Conservation (phyloP, 2,329 filamentous ascomycete genomes). For the Exophiala mesophila region DNA sequence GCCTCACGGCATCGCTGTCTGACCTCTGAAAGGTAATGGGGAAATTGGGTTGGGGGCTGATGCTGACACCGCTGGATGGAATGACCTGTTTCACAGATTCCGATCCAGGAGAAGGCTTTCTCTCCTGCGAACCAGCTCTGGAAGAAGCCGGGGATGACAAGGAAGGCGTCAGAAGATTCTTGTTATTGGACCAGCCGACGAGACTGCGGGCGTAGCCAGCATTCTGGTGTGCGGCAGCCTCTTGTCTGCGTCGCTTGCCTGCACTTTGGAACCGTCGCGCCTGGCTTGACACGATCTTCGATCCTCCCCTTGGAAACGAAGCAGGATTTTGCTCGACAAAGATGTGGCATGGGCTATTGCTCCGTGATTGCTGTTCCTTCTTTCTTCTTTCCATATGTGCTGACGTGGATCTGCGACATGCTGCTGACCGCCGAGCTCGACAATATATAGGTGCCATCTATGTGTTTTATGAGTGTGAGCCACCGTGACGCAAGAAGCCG, state of each 20-base stretch:
- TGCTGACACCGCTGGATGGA: too few relatives aligned
- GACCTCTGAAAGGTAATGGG: constrained; percentile 10
- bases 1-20: constrained; percentile 10
- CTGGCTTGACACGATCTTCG: constrained; percentile 14
- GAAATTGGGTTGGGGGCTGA: too few relatives aligned
- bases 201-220: constrained; percentile 15
- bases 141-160: neutral
- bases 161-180: neutral
- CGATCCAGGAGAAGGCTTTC: neutral
- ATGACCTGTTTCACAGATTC: too few relatives aligned
- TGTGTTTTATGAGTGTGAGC: too few relatives aligned
- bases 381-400: neutral
- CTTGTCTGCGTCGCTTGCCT: constrained; percentile 11
- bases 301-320: constrained; percentile 2
- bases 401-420: neutral
- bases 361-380: constrained; percentile 1
- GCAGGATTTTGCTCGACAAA: constrained; percentile 12
- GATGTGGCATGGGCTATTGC: constrained; percentile 10
- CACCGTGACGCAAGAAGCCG: too few relatives aligned
- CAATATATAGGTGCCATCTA: neutral
- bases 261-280: constrained; percentile 13
- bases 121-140: neutral
- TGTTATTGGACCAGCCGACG: constrained; percentile 10
- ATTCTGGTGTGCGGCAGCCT: constrained; percentile 4
- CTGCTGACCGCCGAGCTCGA: neutral